Evolutionary conservation across 1,284 basidiomycete genomes (phyloP).

Genomic region (Acaromyces ingoldii): DNA sequence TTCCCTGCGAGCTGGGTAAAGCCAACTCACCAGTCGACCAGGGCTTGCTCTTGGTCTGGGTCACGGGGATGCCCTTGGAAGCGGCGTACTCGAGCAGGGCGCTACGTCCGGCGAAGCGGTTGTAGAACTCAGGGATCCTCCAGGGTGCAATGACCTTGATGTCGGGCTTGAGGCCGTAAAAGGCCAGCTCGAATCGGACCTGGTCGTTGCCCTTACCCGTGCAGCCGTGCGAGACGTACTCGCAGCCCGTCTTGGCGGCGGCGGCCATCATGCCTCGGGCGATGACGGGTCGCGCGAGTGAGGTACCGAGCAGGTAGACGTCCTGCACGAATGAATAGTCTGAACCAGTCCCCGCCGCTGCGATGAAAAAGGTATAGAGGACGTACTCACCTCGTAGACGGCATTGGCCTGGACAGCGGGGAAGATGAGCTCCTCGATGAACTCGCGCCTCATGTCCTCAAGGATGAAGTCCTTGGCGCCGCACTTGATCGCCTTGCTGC

Average conservation of each 20-base stretch:
- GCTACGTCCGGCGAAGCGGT: constrained; percentile 90
- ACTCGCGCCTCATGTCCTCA: constrained; percentile 90
- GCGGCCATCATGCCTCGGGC: constrained; percentile 97
- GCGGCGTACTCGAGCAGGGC: constrained; percentile 87
- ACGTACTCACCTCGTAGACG: constrained; percentile 70
- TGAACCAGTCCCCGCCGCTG: not conserved
- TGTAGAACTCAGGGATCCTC: constrained; percentile 95
- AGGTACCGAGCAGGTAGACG: constrained; percentile 96
- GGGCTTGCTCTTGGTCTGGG: constrained; percentile 92
- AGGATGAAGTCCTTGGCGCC: constrained; percentile 95
- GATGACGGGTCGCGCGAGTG: constrained; percentile 94
- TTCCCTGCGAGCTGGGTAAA: too few species aligned
- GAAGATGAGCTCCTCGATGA: constrained; percentile 93
- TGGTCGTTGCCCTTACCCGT: constrained; percentile 99
- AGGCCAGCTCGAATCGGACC: constrained; percentile 97
- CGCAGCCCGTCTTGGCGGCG: constrained; percentile 67
- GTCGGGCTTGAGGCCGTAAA: constrained; percentile 95
- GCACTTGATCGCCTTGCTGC: constrained; percentile 81
- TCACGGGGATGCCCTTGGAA: constrained; percentile 83
- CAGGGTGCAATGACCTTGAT: constrained; percentile 99
- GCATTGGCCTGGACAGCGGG: constrained; percentile 94
- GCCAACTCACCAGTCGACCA: constrained; percentile 75
- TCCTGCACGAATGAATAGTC: constrained; percentile 57
- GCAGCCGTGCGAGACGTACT: constrained; percentile 92
- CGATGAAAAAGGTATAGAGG: not conserved